phyloP scores from a whole-genome alignment of 176 grass and related monocot genomes.

The Cocos nucifera region DNA sequence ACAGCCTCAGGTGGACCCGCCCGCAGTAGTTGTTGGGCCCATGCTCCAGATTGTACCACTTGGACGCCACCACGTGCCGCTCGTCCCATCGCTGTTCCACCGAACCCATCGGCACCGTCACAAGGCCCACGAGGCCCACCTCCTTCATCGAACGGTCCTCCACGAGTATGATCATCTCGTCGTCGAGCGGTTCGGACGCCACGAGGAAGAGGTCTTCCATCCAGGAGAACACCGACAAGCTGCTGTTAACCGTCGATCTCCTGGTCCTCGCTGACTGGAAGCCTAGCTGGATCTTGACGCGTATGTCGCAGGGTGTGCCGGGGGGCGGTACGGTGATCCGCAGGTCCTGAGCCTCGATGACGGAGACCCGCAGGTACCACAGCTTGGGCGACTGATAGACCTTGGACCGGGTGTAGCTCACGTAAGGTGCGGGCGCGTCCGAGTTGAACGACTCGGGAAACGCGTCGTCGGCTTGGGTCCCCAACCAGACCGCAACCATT shows the following conservation, averaged over 20 bases:
- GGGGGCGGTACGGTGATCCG: conserved; percentile 47
- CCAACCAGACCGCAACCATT: conserved; percentile 94
- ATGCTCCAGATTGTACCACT: conserved; percentile 62
- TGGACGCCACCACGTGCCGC: conserved; percentile 55
- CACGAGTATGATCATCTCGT: conserved; percentile 48
- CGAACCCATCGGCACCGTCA: conserved; percentile 41
- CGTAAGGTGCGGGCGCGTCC: conserved; percentile 66
- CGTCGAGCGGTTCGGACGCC: conserved; percentile 60
- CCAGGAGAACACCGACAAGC: conserved; percentile 74
- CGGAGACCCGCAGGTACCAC: conserved; percentile 73
- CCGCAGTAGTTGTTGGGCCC: conserved; percentile 40
- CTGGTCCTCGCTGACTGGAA: conserved; percentile 78
- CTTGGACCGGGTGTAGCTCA: conserved; percentile 77
- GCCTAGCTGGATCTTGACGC: conserved; percentile 75
- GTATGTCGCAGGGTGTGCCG: conserved; percentile 53
- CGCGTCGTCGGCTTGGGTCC: conserved; percentile 85
- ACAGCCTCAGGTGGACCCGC: conserved; percentile 73
- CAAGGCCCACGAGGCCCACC: conserved; percentile 44
- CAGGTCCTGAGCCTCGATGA: conserved; percentile 90
- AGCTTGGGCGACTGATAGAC: conserved; percentile 97
- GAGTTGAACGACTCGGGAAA: conserved; percentile 88
- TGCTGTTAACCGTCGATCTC: conserved; percentile 51
- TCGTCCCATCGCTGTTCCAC: conserved; percentile 78
- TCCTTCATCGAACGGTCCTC: conserved; percentile 87
- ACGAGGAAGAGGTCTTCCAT: conserved; percentile 93